These are phyloP conservation scores for Bidens hawaiensis DNA, from an alignment of 140 eudicot genomes.

Conservation along the genomic window DNA sequence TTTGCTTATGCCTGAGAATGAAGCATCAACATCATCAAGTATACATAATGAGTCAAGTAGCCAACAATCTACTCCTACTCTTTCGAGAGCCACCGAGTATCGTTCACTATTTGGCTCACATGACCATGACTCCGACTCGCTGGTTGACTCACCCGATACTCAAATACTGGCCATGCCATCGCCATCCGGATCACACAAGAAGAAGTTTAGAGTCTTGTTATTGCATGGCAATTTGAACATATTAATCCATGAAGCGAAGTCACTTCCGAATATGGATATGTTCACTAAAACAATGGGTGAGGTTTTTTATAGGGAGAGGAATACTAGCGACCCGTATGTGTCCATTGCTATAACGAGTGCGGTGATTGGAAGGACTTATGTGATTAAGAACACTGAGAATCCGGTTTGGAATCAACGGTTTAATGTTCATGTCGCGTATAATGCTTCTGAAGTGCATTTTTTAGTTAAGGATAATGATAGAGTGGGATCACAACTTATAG, in stretches of 20 bases:
- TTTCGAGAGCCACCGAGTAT: constrained; percentile 15
- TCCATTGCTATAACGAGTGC: constrained; percentile 56
- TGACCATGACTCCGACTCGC: constrained; percentile 23
- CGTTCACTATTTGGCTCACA: constrained; percentile 3
- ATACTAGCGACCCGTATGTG: constrained; percentile 88
- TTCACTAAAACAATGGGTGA: constrained; percentile 69
- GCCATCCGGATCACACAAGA: constrained; percentile 34
- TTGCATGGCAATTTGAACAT: constrained; percentile 79
- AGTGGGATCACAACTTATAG: constrained; percentile 84
- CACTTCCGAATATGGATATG: constrained; percentile 95
- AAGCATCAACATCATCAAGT: constrained; percentile 6
- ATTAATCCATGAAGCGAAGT: constrained; percentile 69
- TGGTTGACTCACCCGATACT: constrained; percentile 11
- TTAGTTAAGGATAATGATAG: constrained; percentile 77
- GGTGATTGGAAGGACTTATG: constrained; percentile 81
- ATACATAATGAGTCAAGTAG: background rate
- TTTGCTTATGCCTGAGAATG: constrained; percentile 22
- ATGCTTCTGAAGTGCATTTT: constrained; percentile 76
- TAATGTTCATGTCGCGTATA: constrained; percentile 75
- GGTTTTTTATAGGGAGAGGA: constrained; percentile 43
- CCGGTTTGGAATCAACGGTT: constrained; percentile 91
- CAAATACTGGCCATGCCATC: constrained; percentile 24
- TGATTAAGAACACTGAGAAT: constrained; percentile 61
- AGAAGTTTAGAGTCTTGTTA: constrained; percentile 54
- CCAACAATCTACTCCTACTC: constrained; percentile 4